Evolutionary conservation across 2,329 filamentous ascomycete genomes (phyloP).

Genomic region (Orbilia javanica): DNA sequence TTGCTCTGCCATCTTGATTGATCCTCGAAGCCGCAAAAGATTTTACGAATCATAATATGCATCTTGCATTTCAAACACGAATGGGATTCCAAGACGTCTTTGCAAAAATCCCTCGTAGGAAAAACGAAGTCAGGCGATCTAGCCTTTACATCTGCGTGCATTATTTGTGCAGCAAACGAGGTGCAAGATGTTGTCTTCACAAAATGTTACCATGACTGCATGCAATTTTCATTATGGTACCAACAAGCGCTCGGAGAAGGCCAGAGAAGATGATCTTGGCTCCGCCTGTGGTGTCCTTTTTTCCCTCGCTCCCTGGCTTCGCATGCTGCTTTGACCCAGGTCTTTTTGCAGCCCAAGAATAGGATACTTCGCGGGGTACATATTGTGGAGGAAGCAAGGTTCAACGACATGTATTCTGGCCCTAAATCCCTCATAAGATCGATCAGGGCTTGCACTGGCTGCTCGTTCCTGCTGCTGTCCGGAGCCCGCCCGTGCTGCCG

Average conservation of each 20-base stretch:
- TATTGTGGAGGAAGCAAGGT: constrained; percentile 59
- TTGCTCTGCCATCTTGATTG: constrained; percentile 41
- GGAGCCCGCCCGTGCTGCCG: constrained; percentile 14
- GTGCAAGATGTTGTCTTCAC: constrained; percentile 48
- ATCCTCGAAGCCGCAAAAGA: constrained; percentile 46
- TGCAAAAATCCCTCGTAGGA: constrained; percentile 54
- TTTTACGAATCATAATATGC: constrained; percentile 59
- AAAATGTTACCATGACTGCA: constrained; percentile 59
- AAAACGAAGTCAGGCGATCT: constrained; percentile 58
- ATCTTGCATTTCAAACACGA: constrained; percentile 58
- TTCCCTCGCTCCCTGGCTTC: constrained; percentile 55
- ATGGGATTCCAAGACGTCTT: constrained; percentile 53
- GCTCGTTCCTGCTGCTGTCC: constrained; percentile 48
- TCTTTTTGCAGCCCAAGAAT: constrained; percentile 57
- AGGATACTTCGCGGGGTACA: constrained; percentile 59
- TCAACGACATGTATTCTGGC: constrained; percentile 46
- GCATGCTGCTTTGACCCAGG: constrained; percentile 55
- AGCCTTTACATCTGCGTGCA: constrained; percentile 58
- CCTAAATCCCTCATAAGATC: constrained; percentile 59
- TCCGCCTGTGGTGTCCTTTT: constrained; percentile 36
- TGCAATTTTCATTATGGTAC: constrained; percentile 23
- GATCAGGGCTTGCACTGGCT: constrained; percentile 43
- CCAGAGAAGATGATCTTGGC: constrained; percentile 48
- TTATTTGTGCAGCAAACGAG: constrained; percentile 58
- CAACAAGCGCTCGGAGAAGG: constrained; percentile 50